Percentiles rank a stretch among this genome's conserved stretches.
phyloP scores from a whole-genome alignment of 441 rosid genomes.

The Melastoma candidum region DNA sequence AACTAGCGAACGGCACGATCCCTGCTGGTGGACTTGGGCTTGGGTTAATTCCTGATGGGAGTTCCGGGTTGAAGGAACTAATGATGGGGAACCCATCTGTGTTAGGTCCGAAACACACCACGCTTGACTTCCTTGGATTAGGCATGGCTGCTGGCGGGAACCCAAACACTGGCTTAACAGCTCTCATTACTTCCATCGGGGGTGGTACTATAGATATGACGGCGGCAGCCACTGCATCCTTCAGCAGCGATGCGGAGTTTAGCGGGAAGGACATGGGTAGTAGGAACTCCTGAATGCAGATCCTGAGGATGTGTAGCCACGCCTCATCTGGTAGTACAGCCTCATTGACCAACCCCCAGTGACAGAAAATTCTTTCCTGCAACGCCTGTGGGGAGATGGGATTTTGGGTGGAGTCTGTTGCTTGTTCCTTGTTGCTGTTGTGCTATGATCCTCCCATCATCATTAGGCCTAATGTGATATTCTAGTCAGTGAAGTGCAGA shows the following conservation, averaged over 20 bases:
- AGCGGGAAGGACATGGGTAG: slow-evolving; percentile 50
- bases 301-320: no score
- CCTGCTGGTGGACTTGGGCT: slow-evolving; percentile 57
- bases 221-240: slow-evolving; percentile 36
- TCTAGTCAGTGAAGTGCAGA: no score
- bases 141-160: slow-evolving; percentile 85
- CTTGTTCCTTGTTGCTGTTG: no score
- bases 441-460: no score
- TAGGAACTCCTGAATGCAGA: slow-evolving; percentile 34
- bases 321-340: no score
- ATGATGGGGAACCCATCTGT: slow-evolving; percentile 77
- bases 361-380: no score
- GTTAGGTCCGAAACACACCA: slow-evolving; percentile 74
- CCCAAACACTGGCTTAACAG: slow-evolving; percentile 47
- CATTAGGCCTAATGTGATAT: no score
- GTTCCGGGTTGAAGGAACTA: slow-evolving; percentile 72
- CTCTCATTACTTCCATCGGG: slow-evolving; percentile 61
- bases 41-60: slow-evolving; percentile 51
- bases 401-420: no score
- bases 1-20: slow-evolving; percentile 40
- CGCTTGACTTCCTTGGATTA: slow-evolving; percentile 84
- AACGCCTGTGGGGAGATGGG: no score
- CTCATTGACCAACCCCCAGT: no score
- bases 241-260: slow-evolving; percentile 44
- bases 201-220: slow-evolving; percentile 35